phyloP scores from a whole-genome alignment of 495 filamentous ascomycete species.

The Oleoguttula mirabilis region DNA sequence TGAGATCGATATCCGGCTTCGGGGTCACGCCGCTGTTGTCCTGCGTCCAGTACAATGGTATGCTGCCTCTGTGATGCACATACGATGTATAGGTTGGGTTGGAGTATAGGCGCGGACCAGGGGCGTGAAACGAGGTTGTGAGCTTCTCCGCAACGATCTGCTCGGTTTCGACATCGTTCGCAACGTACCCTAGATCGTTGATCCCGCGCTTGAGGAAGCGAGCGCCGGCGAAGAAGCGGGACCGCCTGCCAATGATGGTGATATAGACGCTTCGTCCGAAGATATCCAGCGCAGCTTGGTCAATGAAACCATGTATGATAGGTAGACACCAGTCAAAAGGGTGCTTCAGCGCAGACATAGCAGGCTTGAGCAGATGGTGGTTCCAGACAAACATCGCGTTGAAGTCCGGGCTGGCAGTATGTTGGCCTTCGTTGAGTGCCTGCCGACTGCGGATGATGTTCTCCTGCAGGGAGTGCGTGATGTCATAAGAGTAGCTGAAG shows the following conservation, averaged over 20 bases:
- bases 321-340: slow-evolving; percentile 94
- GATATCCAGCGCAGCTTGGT: slow-evolving; percentile 44
- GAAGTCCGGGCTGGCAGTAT: slow-evolving; percentile 48
- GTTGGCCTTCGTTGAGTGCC: slow-evolving; percentile 49
- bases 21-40: slow-evolving; percentile 91
- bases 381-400: slow-evolving; percentile 99
- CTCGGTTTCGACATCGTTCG: slow-evolving; percentile 98
- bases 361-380: slow-evolving; percentile 71
- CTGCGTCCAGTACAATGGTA: slow-evolving; percentile 94
- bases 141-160: slow-evolving; percentile 91
- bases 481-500: slow-evolving; percentile 96
- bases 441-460: slow-evolving; percentile 78
- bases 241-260: slow-evolving; percentile 83
- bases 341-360: slow-evolving; percentile 54
- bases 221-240: slow-evolving; percentile 86
- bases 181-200: slow-evolving; percentile 92
- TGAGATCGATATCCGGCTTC: slow-evolving; percentile 89
- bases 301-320: slow-evolving; percentile 90
- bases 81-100: slow-evolving; percentile 92
- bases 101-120: slow-evolving; percentile 71
- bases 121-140: slow-evolving; percentile 90
- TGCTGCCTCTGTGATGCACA: slow-evolving; percentile 92
- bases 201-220: slow-evolving; percentile 88
- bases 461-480: slow-evolving; percentile 82
- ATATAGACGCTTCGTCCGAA: slow-evolving; percentile 73